Conservation (phyloP, 371 early-diverging fungal species). For the Haplosporangium sp. region DNA sequence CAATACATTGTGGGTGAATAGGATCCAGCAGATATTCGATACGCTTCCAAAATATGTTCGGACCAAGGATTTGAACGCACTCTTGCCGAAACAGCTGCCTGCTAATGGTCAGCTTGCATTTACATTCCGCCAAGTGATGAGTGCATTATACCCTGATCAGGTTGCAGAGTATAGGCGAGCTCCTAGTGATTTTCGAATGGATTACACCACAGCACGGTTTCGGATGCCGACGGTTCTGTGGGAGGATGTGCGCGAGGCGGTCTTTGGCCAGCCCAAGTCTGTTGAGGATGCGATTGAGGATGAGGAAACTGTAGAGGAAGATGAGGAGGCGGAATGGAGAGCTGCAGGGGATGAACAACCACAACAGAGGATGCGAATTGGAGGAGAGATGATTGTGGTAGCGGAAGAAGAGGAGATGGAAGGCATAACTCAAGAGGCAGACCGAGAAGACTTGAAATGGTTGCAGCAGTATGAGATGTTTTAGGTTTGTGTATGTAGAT, state of each 20-base stretch:
- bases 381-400: background rate
- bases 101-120: conserved; percentile 48
- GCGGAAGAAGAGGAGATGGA: background rate
- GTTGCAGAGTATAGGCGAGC: conserved; percentile 42
- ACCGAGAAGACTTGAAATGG: conserved; percentile 20
- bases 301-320: background rate
- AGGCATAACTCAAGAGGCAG: conserved; percentile 4
- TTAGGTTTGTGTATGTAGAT: too few species aligned
- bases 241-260: conserved; percentile 46
- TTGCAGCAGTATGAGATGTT: background rate
- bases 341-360: conserved; percentile 1
- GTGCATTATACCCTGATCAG: conserved; percentile 18
- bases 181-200: conserved; percentile 44
- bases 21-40: conserved; percentile 16
- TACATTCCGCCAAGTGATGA: conserved; percentile 50
- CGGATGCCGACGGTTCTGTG: conserved; percentile 49
- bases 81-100: conserved; percentile 28
- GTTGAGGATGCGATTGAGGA: background rate
- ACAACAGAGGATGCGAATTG: background rate
- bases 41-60: conserved; percentile 4
- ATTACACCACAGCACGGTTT: conserved; percentile 40
- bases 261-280: conserved; percentile 12
- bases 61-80: background rate
- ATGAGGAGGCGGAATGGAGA: background rate
- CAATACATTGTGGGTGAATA: conserved; percentile 35